Base-by-base conservation (phyloP, 2,329 filamentous ascomycete genomes). In the Rhynchosporium graminicola region DNA sequence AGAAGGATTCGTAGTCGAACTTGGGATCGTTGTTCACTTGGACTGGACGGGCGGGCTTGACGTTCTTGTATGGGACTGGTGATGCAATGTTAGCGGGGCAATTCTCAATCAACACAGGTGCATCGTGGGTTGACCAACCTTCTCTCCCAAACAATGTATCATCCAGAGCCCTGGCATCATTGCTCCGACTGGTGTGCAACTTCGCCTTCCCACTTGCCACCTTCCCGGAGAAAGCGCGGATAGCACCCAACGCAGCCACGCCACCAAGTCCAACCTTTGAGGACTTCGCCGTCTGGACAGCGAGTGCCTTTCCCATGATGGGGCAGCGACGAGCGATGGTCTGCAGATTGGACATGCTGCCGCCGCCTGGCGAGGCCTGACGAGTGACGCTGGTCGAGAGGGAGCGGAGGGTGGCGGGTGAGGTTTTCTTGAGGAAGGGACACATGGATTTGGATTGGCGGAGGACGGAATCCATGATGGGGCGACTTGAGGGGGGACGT, bases 251-350 rank as follows among this genome's bases (percentile, higher is more conserved):
- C 64, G 79, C 77, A 58, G 78, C 78, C 61, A 76, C 73, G 60
- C 72, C 75, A 65, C 74, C 70, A 66, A 79, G 70, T 60, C 76
- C 73, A 60, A 77, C 68, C 63, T 77, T 78, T 58, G 80, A 78
- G 56, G 80, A 76, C 74, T 83, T 82, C 66, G 85, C 82, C 51
- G 84, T 84, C 82, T 97, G 94, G 45, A 97, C 88, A 65, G 92
- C 90, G 76, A 99, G 86, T 47, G 95, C 95, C 83, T 97, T 96
- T 77, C 93, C 94, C 95, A 99, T 99, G 77, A 99, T 89, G 63
- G 95, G 95, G 84, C 95, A 99, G 77, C 94, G 92, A 75, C 92
- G 89, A 73, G 92, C 95, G 74, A 96, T 87, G 70, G 95, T 87
- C 82, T 98, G 95, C 73, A 99, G 84, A 80, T 97, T 98, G 74